Conservation (phyloP, 208 protist genomes). For the Leishmania turanica region DNA sequence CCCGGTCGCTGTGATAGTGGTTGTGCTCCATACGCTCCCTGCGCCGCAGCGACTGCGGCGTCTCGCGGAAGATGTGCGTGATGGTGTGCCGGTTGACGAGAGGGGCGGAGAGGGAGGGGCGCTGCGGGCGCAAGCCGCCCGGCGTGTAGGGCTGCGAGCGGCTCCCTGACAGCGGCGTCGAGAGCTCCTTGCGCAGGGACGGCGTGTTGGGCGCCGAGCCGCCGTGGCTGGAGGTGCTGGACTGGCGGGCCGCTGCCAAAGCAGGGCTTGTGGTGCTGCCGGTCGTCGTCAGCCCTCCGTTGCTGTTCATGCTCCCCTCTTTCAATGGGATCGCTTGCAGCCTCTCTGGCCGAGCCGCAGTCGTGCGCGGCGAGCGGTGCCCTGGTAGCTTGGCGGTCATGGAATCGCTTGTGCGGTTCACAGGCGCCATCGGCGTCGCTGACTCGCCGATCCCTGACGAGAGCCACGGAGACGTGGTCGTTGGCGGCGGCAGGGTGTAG, state of each 20-base stretch:
- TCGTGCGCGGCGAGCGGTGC: conserved; percentile 13
- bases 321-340: conserved; percentile 22
- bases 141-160: conserved; percentile 31
- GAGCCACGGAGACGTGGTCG: conserved; percentile 17
- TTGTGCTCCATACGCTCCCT: conserved; percentile 41
- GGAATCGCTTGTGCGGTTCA: conserved; percentile 7
- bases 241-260: conserved; percentile 9
- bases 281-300: conserved; percentile 27
- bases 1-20: conserved; percentile 14
- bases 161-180: conserved; percentile 21
- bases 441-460: conserved; percentile 17
- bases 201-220: conserved; percentile 30
- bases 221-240: conserved; percentile 21
- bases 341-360: not conserved
- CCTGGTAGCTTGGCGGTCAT: not conserved
- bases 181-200: conserved; percentile 27
- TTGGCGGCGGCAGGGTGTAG: conserved; percentile 8
- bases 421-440: conserved; percentile 3
- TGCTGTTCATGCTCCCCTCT: conserved; percentile 28
- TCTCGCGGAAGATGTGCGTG: conserved; percentile 55
- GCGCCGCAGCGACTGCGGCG: conserved; percentile 42
- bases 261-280: conserved; percentile 18
- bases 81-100: conserved; percentile 47
- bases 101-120: conserved; percentile 40
- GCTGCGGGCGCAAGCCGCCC: conserved; percentile 30